Evolutionary conservation across 2,329 filamentous ascomycete species (phyloP).

Genomic region (Claviceps spartinae): DNA sequence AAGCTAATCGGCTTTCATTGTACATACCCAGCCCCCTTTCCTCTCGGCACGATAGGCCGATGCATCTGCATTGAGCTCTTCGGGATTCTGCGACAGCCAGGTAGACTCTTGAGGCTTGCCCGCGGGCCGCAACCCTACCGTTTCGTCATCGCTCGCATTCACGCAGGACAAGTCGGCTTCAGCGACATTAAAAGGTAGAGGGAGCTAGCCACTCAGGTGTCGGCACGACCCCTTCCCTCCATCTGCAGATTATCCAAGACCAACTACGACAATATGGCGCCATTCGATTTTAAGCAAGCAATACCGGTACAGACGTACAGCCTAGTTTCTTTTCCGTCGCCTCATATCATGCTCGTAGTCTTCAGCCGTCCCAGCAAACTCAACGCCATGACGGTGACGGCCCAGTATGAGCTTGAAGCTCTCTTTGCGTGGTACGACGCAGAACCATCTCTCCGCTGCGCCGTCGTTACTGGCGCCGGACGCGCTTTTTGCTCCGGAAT

Average conservation of each 20-base stretch:
- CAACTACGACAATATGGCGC: background rate
- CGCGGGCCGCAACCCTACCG: too few relatives aligned
- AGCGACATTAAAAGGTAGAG: too few relatives aligned
- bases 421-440: constrained; percentile 49
- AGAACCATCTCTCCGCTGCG: constrained; percentile 47
- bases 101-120: too few relatives aligned
- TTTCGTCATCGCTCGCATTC: too few relatives aligned
- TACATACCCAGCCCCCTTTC: too few relatives aligned
- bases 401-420: constrained; percentile 33
- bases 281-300: background rate
- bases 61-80: too few relatives aligned
- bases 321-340: constrained; percentile 19
- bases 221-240: background rate
- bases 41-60: too few relatives aligned
- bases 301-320: constrained; percentile 19
- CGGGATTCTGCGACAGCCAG: too few relatives aligned
- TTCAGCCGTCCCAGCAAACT: constrained; percentile 44
- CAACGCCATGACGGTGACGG: constrained; percentile 39
- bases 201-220: too few relatives aligned
- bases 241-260: background rate
- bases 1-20: too few relatives aligned
- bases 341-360: constrained; percentile 30
- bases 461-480: constrained; percentile 48
- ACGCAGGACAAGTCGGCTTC: too few relatives aligned
- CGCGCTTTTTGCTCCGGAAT: constrained; percentile 56